Conservation (phyloP, 2,329 filamentous ascomycete species). For the Lecanicillium sp. region DNA sequence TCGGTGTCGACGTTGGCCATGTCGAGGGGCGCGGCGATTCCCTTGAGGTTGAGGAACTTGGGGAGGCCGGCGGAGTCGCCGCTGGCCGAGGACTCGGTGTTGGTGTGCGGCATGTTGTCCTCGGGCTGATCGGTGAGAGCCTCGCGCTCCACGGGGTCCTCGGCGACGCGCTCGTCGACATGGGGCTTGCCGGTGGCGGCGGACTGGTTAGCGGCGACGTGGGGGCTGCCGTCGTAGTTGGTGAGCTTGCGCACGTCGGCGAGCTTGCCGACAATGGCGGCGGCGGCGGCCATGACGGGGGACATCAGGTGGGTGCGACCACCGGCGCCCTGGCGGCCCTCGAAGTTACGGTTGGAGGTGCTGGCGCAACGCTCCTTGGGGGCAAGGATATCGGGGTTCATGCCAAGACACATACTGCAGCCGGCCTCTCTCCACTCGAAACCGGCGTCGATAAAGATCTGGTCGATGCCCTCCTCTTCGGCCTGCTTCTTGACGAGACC, state of each 20-base stretch:
- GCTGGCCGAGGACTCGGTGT: slow-evolving; percentile 44
- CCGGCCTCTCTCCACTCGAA: slow-evolving; percentile 98
- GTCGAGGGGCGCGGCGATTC: slow-evolving; percentile 81
- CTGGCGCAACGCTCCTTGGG: slow-evolving; percentile 90
- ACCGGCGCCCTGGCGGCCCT: slow-evolving; percentile 87
- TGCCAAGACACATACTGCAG: slow-evolving; percentile 98
- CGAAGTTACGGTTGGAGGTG: slow-evolving; percentile 96
- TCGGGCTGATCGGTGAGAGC: slow-evolving; percentile 52
- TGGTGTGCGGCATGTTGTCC: slow-evolving; percentile 60
- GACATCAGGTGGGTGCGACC: slow-evolving; percentile 95
- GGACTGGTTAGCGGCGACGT: slow-evolving; percentile 50
- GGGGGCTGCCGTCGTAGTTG: slow-evolving; percentile 50
- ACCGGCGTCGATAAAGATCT: slow-evolving; percentile 84
- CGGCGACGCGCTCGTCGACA: slow-evolving; percentile 46
- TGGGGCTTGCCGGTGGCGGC: slow-evolving; percentile 37
- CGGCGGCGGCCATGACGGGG: slow-evolving; percentile 91
- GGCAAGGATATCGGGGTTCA: slow-evolving; percentile 96
- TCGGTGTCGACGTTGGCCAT: slow-evolving; percentile 95
- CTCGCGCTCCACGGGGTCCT: slow-evolving; percentile 48
- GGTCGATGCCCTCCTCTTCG: slow-evolving; percentile 85
- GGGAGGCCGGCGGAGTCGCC: slow-evolving; percentile 58
- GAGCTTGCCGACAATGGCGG: slow-evolving; percentile 83
- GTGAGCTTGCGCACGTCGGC: slow-evolving; percentile 82
- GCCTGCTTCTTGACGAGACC: slow-evolving; percentile 90
- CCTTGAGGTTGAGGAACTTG: slow-evolving; percentile 78